Percentiles rank a stretch among this genome's conserved stretches.
Evolutionary conservation across 768 basidiomycete genomes (phyloP).

Genomic region (Xerocomus brunneocitrinus): DNA sequence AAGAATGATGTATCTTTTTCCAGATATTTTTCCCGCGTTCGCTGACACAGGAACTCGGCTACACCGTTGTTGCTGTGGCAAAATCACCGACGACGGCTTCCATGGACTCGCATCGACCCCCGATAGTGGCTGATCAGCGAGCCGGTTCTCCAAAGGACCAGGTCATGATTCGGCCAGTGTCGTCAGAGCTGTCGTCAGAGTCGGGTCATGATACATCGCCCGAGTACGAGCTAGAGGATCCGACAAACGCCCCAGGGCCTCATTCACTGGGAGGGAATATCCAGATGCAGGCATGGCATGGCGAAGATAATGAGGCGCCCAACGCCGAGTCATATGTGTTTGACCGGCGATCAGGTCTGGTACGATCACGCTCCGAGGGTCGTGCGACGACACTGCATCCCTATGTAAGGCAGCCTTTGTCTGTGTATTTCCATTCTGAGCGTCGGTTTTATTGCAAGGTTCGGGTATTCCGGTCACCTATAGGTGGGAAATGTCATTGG

Average conservation of each 20-base stretch:
- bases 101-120: slow-evolving; percentile 18
- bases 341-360: slow-evolving; percentile 23
- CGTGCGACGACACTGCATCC: slow-evolving; percentile 23
- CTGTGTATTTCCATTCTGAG: slow-evolving; percentile 6
- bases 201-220: slow-evolving; percentile 33
- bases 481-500: slow-evolving; percentile 19
- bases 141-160: slow-evolving; percentile 22
- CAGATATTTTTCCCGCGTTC: slow-evolving; percentile 81
- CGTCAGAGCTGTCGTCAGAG: slow-evolving; percentile 16
- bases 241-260: slow-evolving; percentile 6
- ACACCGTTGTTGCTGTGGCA: slow-evolving; percentile 36
- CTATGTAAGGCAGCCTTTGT: slow-evolving; percentile 20
- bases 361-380: slow-evolving; percentile 30
- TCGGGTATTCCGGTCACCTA: slow-evolving; percentile 30
- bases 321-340: slow-evolving; percentile 25
- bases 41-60: slow-evolving; percentile 58
- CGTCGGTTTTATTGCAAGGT: slow-evolving; percentile 14
- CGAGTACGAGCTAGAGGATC: slow-evolving; percentile 38
- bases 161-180: slow-evolving; percentile 18
- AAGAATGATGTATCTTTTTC: background rate
- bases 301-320: slow-evolving; percentile 8
- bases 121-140: slow-evolving; percentile 3
- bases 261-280: slow-evolving; percentile 22
- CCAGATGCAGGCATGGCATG: slow-evolving; percentile 24
- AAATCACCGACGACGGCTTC: slow-evolving; percentile 28